These are phyloP conservation scores for Thraustochytrium striatum DNA, from an alignment of 352 stramenopile genomes.

Conservation along the genomic window DNA sequence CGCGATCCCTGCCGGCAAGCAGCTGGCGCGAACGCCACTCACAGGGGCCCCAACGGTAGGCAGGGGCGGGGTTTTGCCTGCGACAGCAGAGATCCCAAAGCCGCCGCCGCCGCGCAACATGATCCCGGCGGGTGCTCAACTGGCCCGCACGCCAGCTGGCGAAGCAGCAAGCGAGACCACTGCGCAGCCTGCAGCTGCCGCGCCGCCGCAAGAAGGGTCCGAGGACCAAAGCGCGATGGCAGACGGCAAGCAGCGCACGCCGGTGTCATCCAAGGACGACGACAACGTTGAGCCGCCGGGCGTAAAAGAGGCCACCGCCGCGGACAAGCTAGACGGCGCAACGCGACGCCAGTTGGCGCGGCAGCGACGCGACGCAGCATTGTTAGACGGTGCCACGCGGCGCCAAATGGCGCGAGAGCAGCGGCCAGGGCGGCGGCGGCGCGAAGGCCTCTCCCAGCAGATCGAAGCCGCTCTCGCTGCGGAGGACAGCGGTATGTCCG, in stretches of 20 bases:
- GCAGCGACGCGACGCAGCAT: too few species aligned
- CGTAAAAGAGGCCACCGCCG: not conserved
- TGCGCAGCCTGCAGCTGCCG: not conserved
- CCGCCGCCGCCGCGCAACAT: not conserved
- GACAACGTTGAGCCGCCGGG: not conserved
- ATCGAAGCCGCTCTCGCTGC: too few species aligned
- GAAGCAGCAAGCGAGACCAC: not conserved
- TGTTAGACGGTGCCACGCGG: too few species aligned
- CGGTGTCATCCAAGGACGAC: too few species aligned
- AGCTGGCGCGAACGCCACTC: conserved; percentile 17
- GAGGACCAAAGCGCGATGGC: not conserved
- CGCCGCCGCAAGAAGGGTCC: too few species aligned
- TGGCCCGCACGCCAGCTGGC: not conserved
- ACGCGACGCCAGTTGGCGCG: not conserved
- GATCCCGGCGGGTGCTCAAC: not conserved
- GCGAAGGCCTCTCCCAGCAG: too few species aligned
- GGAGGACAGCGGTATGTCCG: too few species aligned
- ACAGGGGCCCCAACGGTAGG: too few species aligned
- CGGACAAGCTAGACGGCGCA: not conserved
- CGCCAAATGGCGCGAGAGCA: too few species aligned
- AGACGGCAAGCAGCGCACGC: too few species aligned
- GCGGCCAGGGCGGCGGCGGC: too few species aligned
- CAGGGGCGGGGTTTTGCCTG: too few species aligned
- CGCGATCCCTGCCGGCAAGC: not conserved
- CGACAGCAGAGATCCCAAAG: not conserved